phyloP scores from a whole-genome alignment of 2,329 filamentous ascomycete species.

The Calonectria honghensis region DNA sequence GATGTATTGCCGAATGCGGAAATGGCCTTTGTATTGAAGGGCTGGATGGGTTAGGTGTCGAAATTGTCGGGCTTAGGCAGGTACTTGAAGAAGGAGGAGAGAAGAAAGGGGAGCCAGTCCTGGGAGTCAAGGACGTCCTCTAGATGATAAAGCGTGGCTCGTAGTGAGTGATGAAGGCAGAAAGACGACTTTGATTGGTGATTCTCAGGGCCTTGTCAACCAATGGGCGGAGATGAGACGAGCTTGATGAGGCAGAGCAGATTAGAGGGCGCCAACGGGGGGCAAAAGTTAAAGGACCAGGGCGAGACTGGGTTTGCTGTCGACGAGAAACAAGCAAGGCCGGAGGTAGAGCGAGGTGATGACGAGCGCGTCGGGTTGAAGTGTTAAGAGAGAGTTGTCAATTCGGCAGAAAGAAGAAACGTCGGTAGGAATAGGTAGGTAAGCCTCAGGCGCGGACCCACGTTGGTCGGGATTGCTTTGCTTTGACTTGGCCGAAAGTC shows the following conservation, averaged over 20 bases:
- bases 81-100: slow-evolving; percentile 50
- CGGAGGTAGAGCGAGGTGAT: slow-evolving; percentile 36
- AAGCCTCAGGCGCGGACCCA: slow-evolving; percentile 56
- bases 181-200: slow-evolving; percentile 59
- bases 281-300: slow-evolving; percentile 53
- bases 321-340: slow-evolving; percentile 43
- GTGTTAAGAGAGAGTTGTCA: slow-evolving; percentile 46
- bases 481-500: slow-evolving; percentile 47
- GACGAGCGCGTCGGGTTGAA: slow-evolving; percentile 45
- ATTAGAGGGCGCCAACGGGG: slow-evolving; percentile 57
- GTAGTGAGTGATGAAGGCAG: slow-evolving; percentile 56
- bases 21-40: slow-evolving; percentile 46
- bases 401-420: slow-evolving; percentile 53
- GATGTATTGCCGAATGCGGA: slow-evolving; percentile 42
- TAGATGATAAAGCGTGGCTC: slow-evolving; percentile 54
- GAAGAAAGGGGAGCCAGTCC: slow-evolving; percentile 54
- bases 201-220: slow-evolving; percentile 56
- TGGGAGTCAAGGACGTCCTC: slow-evolving; percentile 54
- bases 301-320: slow-evolving; percentile 49
- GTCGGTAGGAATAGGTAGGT: slow-evolving; percentile 48
- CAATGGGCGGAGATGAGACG: slow-evolving; percentile 59
- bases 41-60: slow-evolving; percentile 55
- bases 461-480: slow-evolving; percentile 56
- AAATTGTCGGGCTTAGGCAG: slow-evolving; percentile 48
- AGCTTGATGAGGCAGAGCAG: slow-evolving; percentile 59